A percentile compares a stretch with the other conserved stretches of the same genome.
Conservation (phyloP, 2,329 filamentous ascomycete genomes). For the Stagonosporopsis rhizophila region DNA sequence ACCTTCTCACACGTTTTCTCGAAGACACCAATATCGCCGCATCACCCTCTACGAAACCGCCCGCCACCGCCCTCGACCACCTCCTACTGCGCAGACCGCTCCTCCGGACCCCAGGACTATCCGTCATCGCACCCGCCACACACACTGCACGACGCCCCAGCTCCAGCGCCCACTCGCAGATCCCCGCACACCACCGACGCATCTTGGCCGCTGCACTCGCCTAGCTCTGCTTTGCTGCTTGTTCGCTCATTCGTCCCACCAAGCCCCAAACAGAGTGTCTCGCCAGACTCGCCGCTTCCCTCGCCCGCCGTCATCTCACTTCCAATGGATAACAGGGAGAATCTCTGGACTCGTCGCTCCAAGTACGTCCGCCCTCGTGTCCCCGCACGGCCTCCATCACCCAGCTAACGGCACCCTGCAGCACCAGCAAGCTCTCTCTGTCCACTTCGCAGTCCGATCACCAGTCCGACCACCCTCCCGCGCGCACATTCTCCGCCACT, state of each 20-base stretch:
- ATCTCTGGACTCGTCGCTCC: conserved; percentile 79
- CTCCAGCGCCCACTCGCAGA: conserved; percentile 6
- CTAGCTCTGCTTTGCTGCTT: conserved; percentile 37
- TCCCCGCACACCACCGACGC: conserved; percentile 23
- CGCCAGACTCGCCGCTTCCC: conserved; percentile 15
- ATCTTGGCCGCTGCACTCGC: conserved; percentile 18
- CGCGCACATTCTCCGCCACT: conserved; percentile 69
- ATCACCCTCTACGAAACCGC: conserved; percentile 28
- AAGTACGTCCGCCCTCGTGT: conserved; percentile 65
- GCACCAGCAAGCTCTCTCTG: conserved; percentile 88
- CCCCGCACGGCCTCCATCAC: conserved; percentile 24
- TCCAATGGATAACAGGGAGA: conserved; percentile 53
- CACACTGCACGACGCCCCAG: not conserved
- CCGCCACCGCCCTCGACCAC: conserved; percentile 29
- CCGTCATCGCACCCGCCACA: conserved; percentile 12
- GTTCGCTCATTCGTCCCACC: conserved; percentile 47
- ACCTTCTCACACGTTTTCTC: conserved; percentile 41
- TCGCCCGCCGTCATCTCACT: conserved; percentile 17
- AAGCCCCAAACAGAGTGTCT: conserved; percentile 36
- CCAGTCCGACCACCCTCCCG: conserved; percentile 60
- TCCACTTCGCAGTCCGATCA: conserved; percentile 71
- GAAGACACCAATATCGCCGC: conserved; percentile 27
- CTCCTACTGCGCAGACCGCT: conserved; percentile 10
- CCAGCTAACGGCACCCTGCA: conserved; percentile 53
- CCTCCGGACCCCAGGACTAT: not conserved